Evolutionary conservation across 2,329 filamentous ascomycete species (phyloP).

Genomic region (Neurospora sp.): DNA sequence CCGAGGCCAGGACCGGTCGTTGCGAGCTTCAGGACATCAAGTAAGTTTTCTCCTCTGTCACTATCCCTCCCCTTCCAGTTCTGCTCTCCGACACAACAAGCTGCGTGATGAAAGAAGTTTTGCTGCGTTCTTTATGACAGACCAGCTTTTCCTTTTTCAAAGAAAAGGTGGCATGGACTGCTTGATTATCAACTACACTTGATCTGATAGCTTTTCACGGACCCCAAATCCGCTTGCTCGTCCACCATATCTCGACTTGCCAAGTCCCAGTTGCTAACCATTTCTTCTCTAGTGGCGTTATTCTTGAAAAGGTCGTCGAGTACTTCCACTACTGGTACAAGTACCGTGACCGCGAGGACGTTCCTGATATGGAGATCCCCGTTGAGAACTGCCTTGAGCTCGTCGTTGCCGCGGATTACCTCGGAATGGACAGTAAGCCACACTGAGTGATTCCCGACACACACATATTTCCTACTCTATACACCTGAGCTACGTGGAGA

Average conservation of each 20-base stretch:
- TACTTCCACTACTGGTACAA: constrained; percentile 79
- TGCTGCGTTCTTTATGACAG: constrained; percentile 38
- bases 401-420: constrained; percentile 66
- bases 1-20: constrained; percentile 53
- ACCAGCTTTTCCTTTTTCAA: constrained; percentile 22
- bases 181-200: constrained; percentile 52
- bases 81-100: neutral
- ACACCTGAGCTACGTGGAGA: too few relatives aligned
- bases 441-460: neutral
- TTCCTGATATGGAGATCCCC: constrained; percentile 73
- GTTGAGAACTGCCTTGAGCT: constrained; percentile 70
- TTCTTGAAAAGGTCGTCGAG: constrained; percentile 73
- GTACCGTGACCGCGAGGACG: constrained; percentile 58
- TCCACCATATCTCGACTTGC: too few relatives aligned
- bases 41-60: constrained; percentile 36
- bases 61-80: constrained; percentile 1
- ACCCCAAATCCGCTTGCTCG: neutral
- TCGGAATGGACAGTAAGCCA: constrained; percentile 55
- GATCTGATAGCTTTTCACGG: constrained; percentile 38
- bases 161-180: constrained; percentile 28
- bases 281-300: constrained; percentile 45
- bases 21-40: constrained; percentile 65
- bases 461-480: neutral
- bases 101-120: constrained; percentile 28
- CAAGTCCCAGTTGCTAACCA: constrained; percentile 12